These are phyloP conservation scores for Picea mariana DNA, from an alignment of 83 land plant genomes.

Conservation along the genomic window DNA sequence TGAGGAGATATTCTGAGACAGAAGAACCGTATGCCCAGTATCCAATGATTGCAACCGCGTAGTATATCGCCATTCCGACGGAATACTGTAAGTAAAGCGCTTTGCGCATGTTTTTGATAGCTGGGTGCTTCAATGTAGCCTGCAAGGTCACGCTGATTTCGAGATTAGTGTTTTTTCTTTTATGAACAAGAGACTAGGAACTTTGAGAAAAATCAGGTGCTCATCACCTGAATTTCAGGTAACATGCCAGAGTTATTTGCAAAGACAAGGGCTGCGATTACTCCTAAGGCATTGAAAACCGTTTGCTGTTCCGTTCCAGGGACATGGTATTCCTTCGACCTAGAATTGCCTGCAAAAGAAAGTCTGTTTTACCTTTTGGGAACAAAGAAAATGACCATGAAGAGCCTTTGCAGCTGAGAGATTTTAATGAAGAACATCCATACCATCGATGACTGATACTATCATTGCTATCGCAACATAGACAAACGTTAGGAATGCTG, in stretches of 20 bases:
- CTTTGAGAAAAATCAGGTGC: neutral
- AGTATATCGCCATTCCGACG: constrained; percentile 31
- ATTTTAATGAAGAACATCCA: neutral
- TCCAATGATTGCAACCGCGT: constrained; percentile 36
- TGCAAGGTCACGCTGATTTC: constrained; percentile 5
- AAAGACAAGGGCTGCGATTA: constrained; percentile 34
- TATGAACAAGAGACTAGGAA: neutral
- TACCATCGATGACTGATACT: constrained; percentile 46
- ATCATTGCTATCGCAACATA: constrained; percentile 28
- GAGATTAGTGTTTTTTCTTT: neutral
- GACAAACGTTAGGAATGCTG: constrained; percentile 25
- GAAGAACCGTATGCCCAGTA: constrained; percentile 56
- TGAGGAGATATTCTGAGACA: constrained; percentile 37
- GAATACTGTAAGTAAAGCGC: constrained; percentile 36
- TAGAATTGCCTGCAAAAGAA: constrained; percentile 19
- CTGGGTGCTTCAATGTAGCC: constrained; percentile 42
- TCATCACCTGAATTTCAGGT: constrained; percentile 25
- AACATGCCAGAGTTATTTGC: constrained; percentile 43
- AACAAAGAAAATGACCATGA: no score
- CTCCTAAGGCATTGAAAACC: constrained; percentile 45
- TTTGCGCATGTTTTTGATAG: constrained; percentile 42
- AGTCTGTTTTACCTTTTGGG: neutral
- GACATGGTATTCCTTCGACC: constrained; percentile 24
- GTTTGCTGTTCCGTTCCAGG: constrained; percentile 22
- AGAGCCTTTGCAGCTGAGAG: neutral